phyloP scores from a whole-genome alignment of 1,284 basidiomycete genomes.

The Cystobasidiaceae sp. region DNA sequence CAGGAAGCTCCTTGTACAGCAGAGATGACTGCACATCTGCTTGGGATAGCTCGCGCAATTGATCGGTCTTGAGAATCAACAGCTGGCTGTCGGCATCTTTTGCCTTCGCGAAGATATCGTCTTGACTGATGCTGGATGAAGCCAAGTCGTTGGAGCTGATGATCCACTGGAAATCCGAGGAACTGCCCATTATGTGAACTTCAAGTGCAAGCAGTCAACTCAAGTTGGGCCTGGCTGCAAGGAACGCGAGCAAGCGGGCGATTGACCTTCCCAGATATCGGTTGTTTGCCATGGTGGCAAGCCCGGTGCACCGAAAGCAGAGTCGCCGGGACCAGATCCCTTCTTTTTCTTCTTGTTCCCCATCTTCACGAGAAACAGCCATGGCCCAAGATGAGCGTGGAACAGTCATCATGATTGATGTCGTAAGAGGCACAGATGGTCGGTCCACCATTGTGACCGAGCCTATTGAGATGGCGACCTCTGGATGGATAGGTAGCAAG shows the following conservation, averaged over 20 bases:
- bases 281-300: no score
- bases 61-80: not conserved
- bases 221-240: no score
- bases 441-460: not conserved
- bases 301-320: no score
- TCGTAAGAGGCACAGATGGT: not conserved
- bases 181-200: not conserved
- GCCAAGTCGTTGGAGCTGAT: not conserved
- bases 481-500: constrained; percentile 1
- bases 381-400: not conserved
- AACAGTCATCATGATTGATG: not conserved
- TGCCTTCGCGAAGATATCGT: not conserved
- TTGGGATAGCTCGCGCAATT: not conserved
- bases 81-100: not conserved
- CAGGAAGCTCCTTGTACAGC: not conserved
- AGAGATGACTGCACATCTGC: not conserved
- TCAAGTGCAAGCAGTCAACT: no score
- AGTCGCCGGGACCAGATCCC: no score
- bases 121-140: not conserved
- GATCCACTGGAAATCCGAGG: not conserved
- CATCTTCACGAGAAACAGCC: no score
- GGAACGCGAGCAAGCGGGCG: no score
- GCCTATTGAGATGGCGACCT: constrained; percentile 8
- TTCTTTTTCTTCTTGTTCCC: no score
- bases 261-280: no score